Conservation (phyloP, 1,284 basidiomycete genomes). For the Xerocomus nothofagi region DNA sequence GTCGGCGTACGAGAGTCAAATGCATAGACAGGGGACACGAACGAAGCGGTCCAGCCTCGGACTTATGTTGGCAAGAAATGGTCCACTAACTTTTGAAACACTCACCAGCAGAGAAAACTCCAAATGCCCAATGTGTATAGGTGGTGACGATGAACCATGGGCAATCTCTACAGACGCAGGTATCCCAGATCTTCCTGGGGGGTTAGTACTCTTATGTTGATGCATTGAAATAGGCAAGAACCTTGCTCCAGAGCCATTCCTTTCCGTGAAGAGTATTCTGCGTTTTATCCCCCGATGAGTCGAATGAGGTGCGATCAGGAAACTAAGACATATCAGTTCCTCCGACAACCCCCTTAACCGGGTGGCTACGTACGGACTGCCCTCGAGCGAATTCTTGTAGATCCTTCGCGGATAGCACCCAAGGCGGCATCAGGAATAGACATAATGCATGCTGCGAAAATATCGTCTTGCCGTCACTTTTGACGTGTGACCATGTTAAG, state of each 20-base stretch:
- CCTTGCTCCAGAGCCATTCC: constrained; percentile 69
- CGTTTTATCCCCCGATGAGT: constrained; percentile 34
- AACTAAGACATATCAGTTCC: constrained; percentile 23
- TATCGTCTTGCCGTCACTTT: constrained; percentile 11
- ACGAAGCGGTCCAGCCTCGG: constrained; percentile 55
- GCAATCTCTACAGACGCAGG: constrained; percentile 51
- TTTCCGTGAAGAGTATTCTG: constrained; percentile 9
- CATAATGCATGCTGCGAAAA: constrained; percentile 39
- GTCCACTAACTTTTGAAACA: neutral
- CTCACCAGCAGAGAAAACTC: constrained; percentile 62
- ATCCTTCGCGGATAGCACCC: constrained; percentile 57
- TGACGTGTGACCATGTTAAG: constrained; percentile 48
- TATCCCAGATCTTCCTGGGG: constrained; percentile 59
- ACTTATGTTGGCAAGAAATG: constrained; percentile 5
- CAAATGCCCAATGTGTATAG: constrained; percentile 71
- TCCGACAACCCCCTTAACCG: neutral
- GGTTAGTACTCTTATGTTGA: constrained; percentile 10
- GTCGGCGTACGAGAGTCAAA: constrained; percentile 43
- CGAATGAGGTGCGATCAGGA: constrained; percentile 17
- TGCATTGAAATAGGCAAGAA: constrained; percentile 25
- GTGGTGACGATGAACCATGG: constrained; percentile 69
- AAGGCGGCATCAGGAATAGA: constrained; percentile 64
- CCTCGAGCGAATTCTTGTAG: constrained; percentile 53
- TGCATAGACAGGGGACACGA: constrained; percentile 45
- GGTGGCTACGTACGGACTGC: constrained; percentile 41